Evolutionary conservation across 2,329 filamentous ascomycete genomes (phyloP).

Genomic region (Cordyceps tenuipes): DNA sequence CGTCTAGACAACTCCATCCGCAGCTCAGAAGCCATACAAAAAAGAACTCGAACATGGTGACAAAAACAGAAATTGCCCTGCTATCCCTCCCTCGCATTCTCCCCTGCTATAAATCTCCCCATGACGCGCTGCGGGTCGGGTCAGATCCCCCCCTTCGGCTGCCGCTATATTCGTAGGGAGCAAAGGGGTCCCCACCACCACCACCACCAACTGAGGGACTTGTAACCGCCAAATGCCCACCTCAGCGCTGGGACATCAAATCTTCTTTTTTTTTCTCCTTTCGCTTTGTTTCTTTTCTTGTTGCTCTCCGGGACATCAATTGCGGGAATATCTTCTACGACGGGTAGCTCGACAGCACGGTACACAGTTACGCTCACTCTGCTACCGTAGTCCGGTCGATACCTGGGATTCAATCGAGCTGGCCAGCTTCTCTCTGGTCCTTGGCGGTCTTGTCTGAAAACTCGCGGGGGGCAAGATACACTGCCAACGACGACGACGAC

Average conservation of each 20-base stretch:
- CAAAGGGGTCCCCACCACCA: conserved; percentile 1
- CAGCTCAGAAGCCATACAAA: background rate
- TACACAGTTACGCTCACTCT: too few species aligned
- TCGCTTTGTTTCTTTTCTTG: background rate
- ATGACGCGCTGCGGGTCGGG: conserved; percentile 6
- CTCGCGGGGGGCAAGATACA: background rate
- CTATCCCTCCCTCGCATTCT: background rate
- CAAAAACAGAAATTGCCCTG: background rate
- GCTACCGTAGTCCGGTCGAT: too few species aligned
- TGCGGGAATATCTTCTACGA: too few species aligned
- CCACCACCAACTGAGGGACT: background rate
- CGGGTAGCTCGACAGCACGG: too few species aligned
- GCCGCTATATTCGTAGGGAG: too few species aligned
- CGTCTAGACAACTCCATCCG: background rate
- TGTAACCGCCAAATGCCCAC: background rate
- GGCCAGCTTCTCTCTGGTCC: background rate
- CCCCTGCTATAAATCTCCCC: background rate
- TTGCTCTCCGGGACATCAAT: background rate
- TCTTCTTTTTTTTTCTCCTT: background rate
- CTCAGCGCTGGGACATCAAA: background rate
- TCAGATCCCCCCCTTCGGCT: background rate
- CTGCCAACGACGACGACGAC: background rate
- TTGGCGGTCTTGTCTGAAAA: background rate
- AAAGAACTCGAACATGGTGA: background rate
- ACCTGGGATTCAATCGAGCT: too few species aligned